A percentile compares a stretch with the other conserved stretches of the same genome.
Conservation (phyloP, 2,329 filamentous ascomycete genomes). For the Diplodia corticola region DNA sequence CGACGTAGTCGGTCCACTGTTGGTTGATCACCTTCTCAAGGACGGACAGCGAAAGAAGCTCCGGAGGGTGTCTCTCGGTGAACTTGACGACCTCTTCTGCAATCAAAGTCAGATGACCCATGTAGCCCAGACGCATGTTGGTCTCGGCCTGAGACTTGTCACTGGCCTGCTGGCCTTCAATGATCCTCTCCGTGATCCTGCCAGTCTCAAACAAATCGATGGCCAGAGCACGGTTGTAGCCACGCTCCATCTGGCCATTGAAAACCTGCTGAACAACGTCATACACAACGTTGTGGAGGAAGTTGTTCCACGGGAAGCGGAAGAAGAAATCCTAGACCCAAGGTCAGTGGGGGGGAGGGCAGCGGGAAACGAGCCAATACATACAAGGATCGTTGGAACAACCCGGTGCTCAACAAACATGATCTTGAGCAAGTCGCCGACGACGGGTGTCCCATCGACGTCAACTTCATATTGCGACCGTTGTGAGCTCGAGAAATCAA, state of each 20-base stretch:
- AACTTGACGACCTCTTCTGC: conserved; percentile 99
- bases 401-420: conserved; percentile 94
- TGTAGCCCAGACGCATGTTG: conserved; percentile 93
- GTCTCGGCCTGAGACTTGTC: conserved; percentile 81
- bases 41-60: conserved; percentile 79
- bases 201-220: conserved; percentile 92
- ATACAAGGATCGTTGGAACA: conserved; percentile 90
- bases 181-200: conserved; percentile 85
- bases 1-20: conserved; percentile 93
- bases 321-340: conserved; percentile 85
- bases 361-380: conserved; percentile 37
- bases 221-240: conserved; percentile 85
- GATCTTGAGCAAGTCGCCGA: conserved; percentile 92
- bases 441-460: conserved; percentile 70
- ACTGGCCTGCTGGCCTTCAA: conserved; percentile 83
- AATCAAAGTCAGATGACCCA: conserved; percentile 96
- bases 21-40: conserved; percentile 85
- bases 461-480: conserved; percentile 56
- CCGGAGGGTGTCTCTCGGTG: conserved; percentile 87
- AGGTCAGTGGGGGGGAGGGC: neutral
- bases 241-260: conserved; percentile 95
- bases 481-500: conserved; percentile 26
- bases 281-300: conserved; percentile 97
- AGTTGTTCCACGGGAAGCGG: conserved; percentile 98
- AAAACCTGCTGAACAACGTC: conserved; percentile 99